Evolutionary conservation across 768 basidiomycete species (phyloP).

Genomic region (Chalciporus sphaerocephalus): DNA sequence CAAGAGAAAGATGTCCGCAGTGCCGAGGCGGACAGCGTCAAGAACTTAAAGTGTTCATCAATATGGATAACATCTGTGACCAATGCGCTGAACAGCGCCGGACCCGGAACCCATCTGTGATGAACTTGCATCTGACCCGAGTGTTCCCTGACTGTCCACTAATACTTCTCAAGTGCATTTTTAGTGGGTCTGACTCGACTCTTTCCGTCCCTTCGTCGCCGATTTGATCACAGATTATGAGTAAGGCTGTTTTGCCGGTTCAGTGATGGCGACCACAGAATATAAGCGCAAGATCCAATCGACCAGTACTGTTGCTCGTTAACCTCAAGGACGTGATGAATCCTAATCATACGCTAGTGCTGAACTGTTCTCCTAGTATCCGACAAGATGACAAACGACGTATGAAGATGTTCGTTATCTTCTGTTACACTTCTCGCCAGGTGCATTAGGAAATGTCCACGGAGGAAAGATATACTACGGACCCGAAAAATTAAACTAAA

Average conservation of each 20-base stretch:
- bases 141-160: slow-evolving; percentile 73
- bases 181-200: no score
- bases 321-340: slow-evolving; percentile 97
- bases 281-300: slow-evolving; percentile 84
- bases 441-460: slow-evolving; percentile 98
- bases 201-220: no score
- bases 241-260: slow-evolving; percentile 53
- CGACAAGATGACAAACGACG: slow-evolving; percentile 74
- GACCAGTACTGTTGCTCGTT: slow-evolving; percentile 77
- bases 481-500: slow-evolving; percentile 74
- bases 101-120: slow-evolving; percentile 90
- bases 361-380: slow-evolving; percentile 64
- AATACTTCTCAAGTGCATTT: no score
- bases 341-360: slow-evolving; percentile 76
- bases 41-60: slow-evolving; percentile 42
- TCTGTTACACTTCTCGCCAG: no score
- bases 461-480: slow-evolving; percentile 81
- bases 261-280: slow-evolving; percentile 39
- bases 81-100: no score
- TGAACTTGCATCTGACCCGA: slow-evolving; percentile 80
- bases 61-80: slow-evolving; percentile 74
- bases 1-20: slow-evolving; percentile 47
- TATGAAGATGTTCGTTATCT: no score
- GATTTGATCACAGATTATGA: slow-evolving; percentile 70
- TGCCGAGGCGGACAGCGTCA: slow-evolving; percentile 68